Evolutionary conservation across 2,329 filamentous ascomycete species (phyloP).

Genomic region (Orbilia oligospora): DNA sequence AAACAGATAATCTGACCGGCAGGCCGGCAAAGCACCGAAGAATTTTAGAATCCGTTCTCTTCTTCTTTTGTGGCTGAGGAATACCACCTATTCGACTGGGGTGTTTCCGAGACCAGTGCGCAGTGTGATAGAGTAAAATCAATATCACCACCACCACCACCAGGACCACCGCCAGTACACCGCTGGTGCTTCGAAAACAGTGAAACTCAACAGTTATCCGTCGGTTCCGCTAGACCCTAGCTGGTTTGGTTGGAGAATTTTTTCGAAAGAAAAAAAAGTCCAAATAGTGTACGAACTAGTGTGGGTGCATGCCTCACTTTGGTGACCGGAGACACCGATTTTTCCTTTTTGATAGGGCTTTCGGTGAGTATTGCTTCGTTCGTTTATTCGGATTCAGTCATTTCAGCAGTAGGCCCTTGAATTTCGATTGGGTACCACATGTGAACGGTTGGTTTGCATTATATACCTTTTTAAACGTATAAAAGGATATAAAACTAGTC

Average conservation of each 20-base stretch:
- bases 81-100: no score
- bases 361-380: not conserved
- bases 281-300: not conserved
- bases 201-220: not conserved
- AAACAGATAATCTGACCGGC: conserved; percentile 18
- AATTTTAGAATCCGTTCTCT: not conserved
- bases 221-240: conserved; percentile 8
- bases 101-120: no score
- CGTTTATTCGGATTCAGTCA: not conserved
- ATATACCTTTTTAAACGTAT: not conserved
- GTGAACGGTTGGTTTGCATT: not conserved
- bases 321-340: not conserved
- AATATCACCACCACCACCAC: no score
- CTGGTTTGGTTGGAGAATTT: not conserved
- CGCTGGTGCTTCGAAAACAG: not conserved
- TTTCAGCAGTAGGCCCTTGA: not conserved
- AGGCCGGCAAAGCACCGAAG: conserved; percentile 26
- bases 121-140: no score
- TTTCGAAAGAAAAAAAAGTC: not conserved
- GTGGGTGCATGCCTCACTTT: not conserved
- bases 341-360: not conserved
- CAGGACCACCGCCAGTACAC: not conserved
- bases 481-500: not conserved
- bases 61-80: conserved; percentile 14
- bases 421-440: not conserved